Evolutionary conservation across 495 filamentous ascomycete genomes (phyloP), one percentile per base, ranked within the genome.

Genomic region (Haplographium delicatum): DNA sequence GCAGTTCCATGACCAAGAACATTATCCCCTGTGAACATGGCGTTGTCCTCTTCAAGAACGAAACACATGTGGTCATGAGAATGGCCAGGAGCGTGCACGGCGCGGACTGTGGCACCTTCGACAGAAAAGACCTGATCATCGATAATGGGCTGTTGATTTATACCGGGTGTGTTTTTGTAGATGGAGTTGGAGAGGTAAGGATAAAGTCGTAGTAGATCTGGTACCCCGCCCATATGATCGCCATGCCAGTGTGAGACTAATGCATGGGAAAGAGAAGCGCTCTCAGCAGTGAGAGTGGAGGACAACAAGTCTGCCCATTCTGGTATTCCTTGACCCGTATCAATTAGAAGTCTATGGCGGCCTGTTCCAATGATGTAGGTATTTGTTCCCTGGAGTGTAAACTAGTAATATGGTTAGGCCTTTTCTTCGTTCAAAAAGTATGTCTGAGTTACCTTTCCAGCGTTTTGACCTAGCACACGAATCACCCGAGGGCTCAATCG

Each of bases 21-120:
- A 55, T 91, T 95, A 59, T 96, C 91, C 30, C 88, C 91, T 0
- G 90, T 95, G 67, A 96, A 95, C 60, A 96, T 74, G 9, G 87
- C 87, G 60, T 85, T 75, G 58, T 91, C 85, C 58, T 94, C 84
- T 50, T 82, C 74, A 13, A 87, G 58, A 18, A 83, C 50, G 52
- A 91, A 79, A 19, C 72, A 79, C 76, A 91, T 84, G 64, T 96
- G 91, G 59, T 96, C 91, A 1, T 62, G 65, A 0, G 91, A 85
- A 62, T 96, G 91, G 2, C 91, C 91, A 0, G 91, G 91, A 0
- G 84, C 84, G 64, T 89, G 73, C 5, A 80, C 69, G 2, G 88
- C 90, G 3, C 69, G 79, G 23, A 96, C 59, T 0, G 82, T 89
- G 1, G 83, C 89, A 4, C 89, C 91, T 28, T 86, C 79, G 1